Evolutionary conservation across 306 rosid species (phyloP).

Genomic region (Comarum palustre): DNA sequence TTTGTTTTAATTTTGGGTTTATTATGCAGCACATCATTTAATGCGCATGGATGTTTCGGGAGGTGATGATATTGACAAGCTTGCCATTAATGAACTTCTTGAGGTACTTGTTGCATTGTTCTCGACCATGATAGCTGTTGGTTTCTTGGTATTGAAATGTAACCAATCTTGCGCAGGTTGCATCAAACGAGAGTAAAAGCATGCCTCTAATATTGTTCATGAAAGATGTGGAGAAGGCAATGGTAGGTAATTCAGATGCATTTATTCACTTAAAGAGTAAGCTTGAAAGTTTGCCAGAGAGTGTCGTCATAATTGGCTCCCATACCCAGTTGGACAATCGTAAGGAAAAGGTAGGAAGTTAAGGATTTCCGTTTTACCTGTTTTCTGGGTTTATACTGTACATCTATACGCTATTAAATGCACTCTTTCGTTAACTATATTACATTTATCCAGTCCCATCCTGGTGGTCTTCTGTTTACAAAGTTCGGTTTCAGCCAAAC

Average conservation of each 20-base stretch:
- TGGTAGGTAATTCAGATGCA: conserved; percentile 60
- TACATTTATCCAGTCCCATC: conserved; percentile 56
- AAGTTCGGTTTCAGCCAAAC: conserved; percentile 88
- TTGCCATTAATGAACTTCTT: conserved; percentile 73
- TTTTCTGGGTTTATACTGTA: neutral
- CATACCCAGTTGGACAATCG: conserved; percentile 80
- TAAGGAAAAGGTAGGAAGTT: conserved; percentile 72
- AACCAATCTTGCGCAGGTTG: conserved; percentile 48
- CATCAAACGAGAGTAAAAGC: conserved; percentile 56
- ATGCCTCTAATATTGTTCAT: conserved; percentile 68
- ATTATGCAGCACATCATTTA: conserved; percentile 63
- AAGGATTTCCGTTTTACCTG: conserved; percentile 14
- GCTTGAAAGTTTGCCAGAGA: conserved; percentile 67
- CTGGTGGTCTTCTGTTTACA: conserved; percentile 81
- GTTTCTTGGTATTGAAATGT: conserved; percentile 27
- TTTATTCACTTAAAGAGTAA: conserved; percentile 55
- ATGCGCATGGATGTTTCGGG: conserved; percentile 66
- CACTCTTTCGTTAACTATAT: conserved; percentile 13
- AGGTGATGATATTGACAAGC: conserved; percentile 72
- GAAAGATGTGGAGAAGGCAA: conserved; percentile 83
- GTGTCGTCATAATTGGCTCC: conserved; percentile 83
- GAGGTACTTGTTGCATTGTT: conserved; percentile 50
- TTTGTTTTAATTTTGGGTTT: conserved; percentile 19
- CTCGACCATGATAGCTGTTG: conserved; percentile 17
- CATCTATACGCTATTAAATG: neutral